Evolutionary conservation across 2,329 filamentous ascomycete species (phyloP), one percentile per base, ranked within the genome.

Genomic region (Ophiostoma novo-ulmi): DNA sequence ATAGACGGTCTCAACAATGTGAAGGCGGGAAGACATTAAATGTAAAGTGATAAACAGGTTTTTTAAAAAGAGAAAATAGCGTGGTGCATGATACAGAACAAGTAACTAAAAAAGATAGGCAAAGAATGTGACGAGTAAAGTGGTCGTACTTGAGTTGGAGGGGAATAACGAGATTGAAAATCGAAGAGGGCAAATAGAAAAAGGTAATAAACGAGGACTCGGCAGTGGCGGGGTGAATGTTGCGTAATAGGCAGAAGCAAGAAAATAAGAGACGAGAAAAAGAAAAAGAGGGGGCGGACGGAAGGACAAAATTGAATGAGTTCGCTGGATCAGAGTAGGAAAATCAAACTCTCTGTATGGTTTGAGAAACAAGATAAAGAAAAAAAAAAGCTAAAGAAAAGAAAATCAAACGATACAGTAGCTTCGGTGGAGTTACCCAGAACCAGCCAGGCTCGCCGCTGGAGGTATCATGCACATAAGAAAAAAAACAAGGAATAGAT

Each of bases 401-500:
- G 58, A 26, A 69, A 66, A 66, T 8, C 64, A 65, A 63, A 58
- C 39, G 44, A 72, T 48, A 69, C 55, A 35, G 58, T 65, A 70
- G 58, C 68, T 70, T 61, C 70, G 61, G 63, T 67, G 48, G 70
- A 72, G 69, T 71, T 65, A 71, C 72, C 73, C 71, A 71, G 72
- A 74, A 72, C 72, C 72, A 71, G 72, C 72, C 72, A 74, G 73
- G 72, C 68, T 70, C 36, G 65, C 61, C 66, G 68, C 67, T 71
- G 67, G 67, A 72, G 73, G 72, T 74, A 73, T 73, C 71, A 71
- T 74, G 71, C 68, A 73, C 68, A 70, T 72, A 66, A 58, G 8
- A 31, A 58, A 55, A 55, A 38, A 20, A 20, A 61, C 13, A 44
- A 22, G 38, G 22, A 55, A 55, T 1, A 64, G 52, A 14, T n/a